Conservation (phyloP, 2,329 filamentous ascomycete species). For the Fusarium mundagurra region DNA sequence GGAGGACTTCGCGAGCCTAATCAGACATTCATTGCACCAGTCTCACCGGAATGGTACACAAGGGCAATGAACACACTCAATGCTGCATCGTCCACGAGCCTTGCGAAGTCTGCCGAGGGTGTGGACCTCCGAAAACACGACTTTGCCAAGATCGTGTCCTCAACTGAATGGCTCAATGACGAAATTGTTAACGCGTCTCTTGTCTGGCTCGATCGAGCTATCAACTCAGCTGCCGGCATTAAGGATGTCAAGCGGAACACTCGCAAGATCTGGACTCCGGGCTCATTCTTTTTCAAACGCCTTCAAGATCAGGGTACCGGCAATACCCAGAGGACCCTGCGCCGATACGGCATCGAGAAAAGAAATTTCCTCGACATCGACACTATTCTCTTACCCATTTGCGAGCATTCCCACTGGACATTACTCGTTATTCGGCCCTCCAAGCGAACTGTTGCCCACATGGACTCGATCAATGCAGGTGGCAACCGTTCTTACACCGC, state of each 20-base stretch:
- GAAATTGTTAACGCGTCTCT: slow-evolving; percentile 77
- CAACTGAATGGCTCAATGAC: slow-evolving; percentile 77
- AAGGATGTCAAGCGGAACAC: slow-evolving; percentile 56
- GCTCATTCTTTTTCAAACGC: slow-evolving; percentile 72
- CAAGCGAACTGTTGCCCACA: slow-evolving; percentile 69
- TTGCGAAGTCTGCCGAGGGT: slow-evolving; percentile 60
- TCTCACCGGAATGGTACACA: slow-evolving; percentile 43
- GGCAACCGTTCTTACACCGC: slow-evolving; percentile 54
- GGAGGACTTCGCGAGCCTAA: slow-evolving; percentile 46
- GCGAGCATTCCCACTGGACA: slow-evolving; percentile 74
- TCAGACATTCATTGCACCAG: slow-evolving; percentile 40
- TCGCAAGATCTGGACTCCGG: slow-evolving; percentile 70
- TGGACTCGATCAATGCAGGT: slow-evolving; percentile 69
- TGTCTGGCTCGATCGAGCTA: slow-evolving; percentile 65
- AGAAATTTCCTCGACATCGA: slow-evolving; percentile 72
- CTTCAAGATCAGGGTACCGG: slow-evolving; percentile 59
- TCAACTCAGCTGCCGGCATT: slow-evolving; percentile 67
- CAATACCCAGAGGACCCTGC: slow-evolving; percentile 64
- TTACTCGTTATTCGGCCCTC: slow-evolving; percentile 72
- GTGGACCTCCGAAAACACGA: slow-evolving; percentile 64
- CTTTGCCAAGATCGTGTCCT: slow-evolving; percentile 68
- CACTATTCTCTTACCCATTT: slow-evolving; percentile 76
- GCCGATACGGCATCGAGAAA: slow-evolving; percentile 65
- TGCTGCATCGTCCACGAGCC: slow-evolving; percentile 46
- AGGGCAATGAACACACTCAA: slow-evolving; percentile 46